Conservation (phyloP, 1,139 yeast genomes). For the Geotrichum restrictum region DNA sequence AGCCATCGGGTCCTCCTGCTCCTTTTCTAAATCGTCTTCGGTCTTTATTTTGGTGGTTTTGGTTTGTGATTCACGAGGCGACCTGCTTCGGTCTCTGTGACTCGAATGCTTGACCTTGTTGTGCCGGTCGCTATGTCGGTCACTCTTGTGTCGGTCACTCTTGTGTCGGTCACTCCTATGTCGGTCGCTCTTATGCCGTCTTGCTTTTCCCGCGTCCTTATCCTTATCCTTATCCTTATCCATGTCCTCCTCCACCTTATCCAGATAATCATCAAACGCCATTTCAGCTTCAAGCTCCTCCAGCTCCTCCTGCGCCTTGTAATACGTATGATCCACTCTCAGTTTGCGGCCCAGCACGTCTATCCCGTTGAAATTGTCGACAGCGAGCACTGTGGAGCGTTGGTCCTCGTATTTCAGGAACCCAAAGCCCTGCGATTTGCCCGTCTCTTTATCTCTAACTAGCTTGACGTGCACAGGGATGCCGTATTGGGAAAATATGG, state of each 20-base stretch:
- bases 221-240: too few species aligned
- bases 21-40: conserved; percentile 15
- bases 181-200: neutral
- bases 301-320: conserved; percentile 52
- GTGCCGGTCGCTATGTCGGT: too few species aligned
- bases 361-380: conserved; percentile 81
- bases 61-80: neutral
- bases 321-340: conserved; percentile 75
- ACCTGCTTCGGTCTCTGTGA: conserved; percentile 1
- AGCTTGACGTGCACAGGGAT: conserved; percentile 74
- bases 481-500: conserved; percentile 86
- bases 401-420: conserved; percentile 80
- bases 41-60: conserved; percentile 4
- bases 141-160: conserved; percentile 11
- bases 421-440: conserved; percentile 72
- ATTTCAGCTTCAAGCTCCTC: conserved; percentile 13
- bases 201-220: conserved; percentile 3
- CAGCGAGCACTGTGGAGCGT: conserved; percentile 75
- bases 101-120: too few species aligned
- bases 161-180: conserved; percentile 16
- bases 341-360: conserved; percentile 55
- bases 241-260: conserved; percentile 9
- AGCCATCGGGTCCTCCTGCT: conserved; percentile 19
- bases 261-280: conserved; percentile 37
- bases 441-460: conserved; percentile 63